Evolutionary conservation across 805 yeast genomes (phyloP), one percentile per base, ranked within the genome.

Genomic region (Sporopachydermia lactativora): DNA sequence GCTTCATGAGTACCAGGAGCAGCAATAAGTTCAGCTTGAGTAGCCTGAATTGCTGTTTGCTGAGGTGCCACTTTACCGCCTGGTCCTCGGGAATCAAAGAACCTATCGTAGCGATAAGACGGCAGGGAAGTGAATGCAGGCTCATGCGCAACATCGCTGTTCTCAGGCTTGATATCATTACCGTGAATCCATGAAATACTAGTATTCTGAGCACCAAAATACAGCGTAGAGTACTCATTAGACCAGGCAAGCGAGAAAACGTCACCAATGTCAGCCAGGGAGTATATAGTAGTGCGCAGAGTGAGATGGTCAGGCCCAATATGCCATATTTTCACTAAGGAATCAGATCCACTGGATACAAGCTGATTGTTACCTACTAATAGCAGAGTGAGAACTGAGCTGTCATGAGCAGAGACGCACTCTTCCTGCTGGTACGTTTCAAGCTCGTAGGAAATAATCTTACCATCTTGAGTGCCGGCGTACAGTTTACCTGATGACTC

Each of bases 201-300:
- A 3, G 97, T 96, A 54, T 88, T 89, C 57, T 92, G 97, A 8
- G 95, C 79, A 3, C 98, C 98, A 50, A 84, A 71, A 46, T 77
- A 83, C 3, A 89, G 64, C 0, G 83, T 73, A 38, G 75, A 68
- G 6, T 71, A 55, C 2, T 60, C 47, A 15, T 73, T 71, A 13
- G 78, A 67, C 75, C 92, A 84, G 4, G 76, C 71, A 24, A 89
- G 60, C 5, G 95, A 79, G 54, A 89, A 89, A 14, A 89, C 81
- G 57, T 89, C 98, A 39, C 98, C 98, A 40, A 89, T 80, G 60
- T 89, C 98, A 28, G 81, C 70, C 6, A 81, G 58, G 1, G 95
- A 80, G 56, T 89, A 89, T 4, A 88, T 73, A 0, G 94, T 81
- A 50, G 81, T 81, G 0, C 81, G 57, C 31, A 48, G 53, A 18